phyloP scores from a whole-genome alignment of 2,329 filamentous ascomycete genomes.

The Fusarium humuli region DNA sequence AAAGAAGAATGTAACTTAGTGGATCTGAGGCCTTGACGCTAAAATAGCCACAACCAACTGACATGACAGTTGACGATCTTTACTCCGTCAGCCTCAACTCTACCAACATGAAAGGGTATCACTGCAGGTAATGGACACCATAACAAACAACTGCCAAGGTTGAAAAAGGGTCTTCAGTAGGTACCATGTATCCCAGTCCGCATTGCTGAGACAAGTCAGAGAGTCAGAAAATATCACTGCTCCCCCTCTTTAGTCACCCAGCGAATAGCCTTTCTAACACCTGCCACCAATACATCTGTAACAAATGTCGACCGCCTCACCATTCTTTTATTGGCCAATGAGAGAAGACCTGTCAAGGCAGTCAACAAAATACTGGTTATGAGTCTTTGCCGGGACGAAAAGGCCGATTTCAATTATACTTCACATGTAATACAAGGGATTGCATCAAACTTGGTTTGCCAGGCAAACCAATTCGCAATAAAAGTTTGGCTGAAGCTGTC shows the following conservation, averaged over 20 bases:
- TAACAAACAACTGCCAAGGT: not conserved
- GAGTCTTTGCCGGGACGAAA: not conserved
- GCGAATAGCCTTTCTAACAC: not conserved
- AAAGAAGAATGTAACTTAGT: slow-evolving; percentile 3
- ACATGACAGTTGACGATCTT: slow-evolving; percentile 28
- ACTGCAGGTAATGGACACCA: slow-evolving; percentile 9
- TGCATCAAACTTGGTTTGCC: not conserved
- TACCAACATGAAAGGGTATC: slow-evolving; percentile 4
- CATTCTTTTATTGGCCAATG: slow-evolving; percentile 9
- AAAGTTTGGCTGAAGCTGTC: not conserved
- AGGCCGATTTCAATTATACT: not conserved
- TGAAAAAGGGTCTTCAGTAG: not conserved
- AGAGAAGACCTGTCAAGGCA: not conserved
- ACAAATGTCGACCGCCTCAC: slow-evolving; percentile 20
- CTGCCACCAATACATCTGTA: not conserved
- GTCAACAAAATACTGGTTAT: not conserved
- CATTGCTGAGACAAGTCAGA: not conserved
- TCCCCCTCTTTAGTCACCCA: not conserved
- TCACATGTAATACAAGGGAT: not conserved
- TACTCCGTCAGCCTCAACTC: slow-evolving; percentile 27
- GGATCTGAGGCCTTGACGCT: slow-evolving; percentile 14
- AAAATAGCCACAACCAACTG: slow-evolving; percentile 5
- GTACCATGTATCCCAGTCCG: not conserved
- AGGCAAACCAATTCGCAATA: slow-evolving; percentile 1
- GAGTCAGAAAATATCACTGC: not conserved